These are phyloP conservation scores for Calonectria honghensis DNA, from an alignment of 2,329 filamentous ascomycete genomes.

Conservation along the genomic window DNA sequence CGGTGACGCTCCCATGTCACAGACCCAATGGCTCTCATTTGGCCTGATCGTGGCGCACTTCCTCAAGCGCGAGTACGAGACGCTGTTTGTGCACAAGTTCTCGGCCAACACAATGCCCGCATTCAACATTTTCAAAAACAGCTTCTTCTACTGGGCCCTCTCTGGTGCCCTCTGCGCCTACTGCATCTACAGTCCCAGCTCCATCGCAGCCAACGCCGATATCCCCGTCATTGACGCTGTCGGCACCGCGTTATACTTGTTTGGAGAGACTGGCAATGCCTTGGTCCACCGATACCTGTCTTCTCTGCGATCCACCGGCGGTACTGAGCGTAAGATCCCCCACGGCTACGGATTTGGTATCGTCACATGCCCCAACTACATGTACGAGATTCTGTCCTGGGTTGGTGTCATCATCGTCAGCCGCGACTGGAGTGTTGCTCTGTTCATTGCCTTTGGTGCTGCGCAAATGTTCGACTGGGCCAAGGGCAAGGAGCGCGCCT, in stretches of 20 bases:
- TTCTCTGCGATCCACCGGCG: conserved; percentile 84
- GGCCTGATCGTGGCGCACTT: conserved; percentile 88
- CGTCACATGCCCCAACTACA: conserved; percentile 98
- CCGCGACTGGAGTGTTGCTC: conserved; percentile 83
- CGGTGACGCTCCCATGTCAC: conserved; percentile 71
- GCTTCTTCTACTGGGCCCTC: conserved; percentile 92
- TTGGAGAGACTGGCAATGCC: conserved; percentile 88
- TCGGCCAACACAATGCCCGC: conserved; percentile 95
- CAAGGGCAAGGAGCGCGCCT: conserved; percentile 91
- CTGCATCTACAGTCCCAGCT: conserved; percentile 87
- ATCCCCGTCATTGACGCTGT: conserved; percentile 74
- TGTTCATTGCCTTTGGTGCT: conserved; percentile 85
- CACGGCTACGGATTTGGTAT: conserved; percentile 87
- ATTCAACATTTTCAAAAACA: conserved; percentile 95
- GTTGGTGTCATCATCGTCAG: conserved; percentile 86
- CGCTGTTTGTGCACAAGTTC: conserved; percentile 95
- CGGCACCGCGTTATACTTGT: conserved; percentile 82
- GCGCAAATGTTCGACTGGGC: conserved; percentile 92
- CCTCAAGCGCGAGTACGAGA: conserved; percentile 95
- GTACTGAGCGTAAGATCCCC: conserved; percentile 92
- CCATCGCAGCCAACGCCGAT: conserved; percentile 76
- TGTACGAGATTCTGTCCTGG: conserved; percentile 94
- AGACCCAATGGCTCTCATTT: conserved; percentile 84
- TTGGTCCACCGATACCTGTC: conserved; percentile 87
- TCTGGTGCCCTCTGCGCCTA: conserved; percentile 88